Base-by-base conservation (phyloP, 1,139 yeast genomes). In the Debaryomyces coudertii region DNA sequence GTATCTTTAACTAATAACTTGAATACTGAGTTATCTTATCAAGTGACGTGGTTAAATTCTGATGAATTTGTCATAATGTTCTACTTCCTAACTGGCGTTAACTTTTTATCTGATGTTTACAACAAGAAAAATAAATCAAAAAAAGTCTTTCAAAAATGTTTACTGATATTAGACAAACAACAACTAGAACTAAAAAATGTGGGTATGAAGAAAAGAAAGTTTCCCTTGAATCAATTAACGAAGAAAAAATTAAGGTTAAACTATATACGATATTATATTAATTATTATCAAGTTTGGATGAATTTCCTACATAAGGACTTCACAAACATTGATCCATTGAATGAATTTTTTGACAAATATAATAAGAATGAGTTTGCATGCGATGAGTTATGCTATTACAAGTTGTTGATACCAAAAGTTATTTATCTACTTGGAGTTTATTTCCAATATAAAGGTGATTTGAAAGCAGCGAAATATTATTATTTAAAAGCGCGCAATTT, bases 11-110 rank as follows among this genome's bases (percentile, higher is more conserved):
- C 6, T 2, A 25, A 29, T 11, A 39, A 37, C 23, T 3, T 18
- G 7, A 25, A 20, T 16, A 30, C 12, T n/a, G 8, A 18, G 1
- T n/a, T 44, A 6, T 39, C 47, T 15, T 49, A 47, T 48, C 54
- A 50, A 38, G 51, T 69, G 12, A 51, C 54, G 6, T 78, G 82
- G 82, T 50, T 77, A 15, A 65, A 68, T 28, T 60, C 70, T 1
- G 69, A 68, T 35, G 80, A 77, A 47, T 76, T 74, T 53, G 63
- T 68, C 2, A 58, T 73, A 14, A 46, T 69, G 43, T 65, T 74
- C 27, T 76, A 73, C 52, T 65, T 74, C 37, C 53, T 73, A 11
- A 66, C 71, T 14, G 80, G 78, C 1, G 56, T 77, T n/a, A 55
- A 65, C 15, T 63, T 66, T 39, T 49, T 73, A 30, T 54, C 56